Evolutionary conservation across 495 filamentous ascomycete species (phyloP).

Genomic region (Cercophora samala): DNA sequence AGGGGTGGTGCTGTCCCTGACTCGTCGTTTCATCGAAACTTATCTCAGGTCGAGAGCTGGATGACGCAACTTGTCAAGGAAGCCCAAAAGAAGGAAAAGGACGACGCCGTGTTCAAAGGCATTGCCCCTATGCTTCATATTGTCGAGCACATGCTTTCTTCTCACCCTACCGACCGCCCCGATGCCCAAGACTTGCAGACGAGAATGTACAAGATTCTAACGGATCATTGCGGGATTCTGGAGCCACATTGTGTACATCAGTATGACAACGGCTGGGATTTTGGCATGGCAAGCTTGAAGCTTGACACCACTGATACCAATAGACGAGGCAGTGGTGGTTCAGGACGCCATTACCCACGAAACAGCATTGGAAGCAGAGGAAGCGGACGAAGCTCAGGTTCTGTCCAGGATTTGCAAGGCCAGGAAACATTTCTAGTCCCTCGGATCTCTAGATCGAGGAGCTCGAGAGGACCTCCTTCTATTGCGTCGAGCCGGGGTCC

Average conservation of each 20-base stretch:
- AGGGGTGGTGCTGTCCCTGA: slow-evolving; percentile 68
- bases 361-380: slow-evolving; percentile 19
- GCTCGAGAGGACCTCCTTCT: neutral
- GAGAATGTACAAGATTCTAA: slow-evolving; percentile 45
- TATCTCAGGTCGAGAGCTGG: slow-evolving; percentile 74
- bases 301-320: neutral
- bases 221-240: slow-evolving; percentile 39
- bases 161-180: slow-evolving; percentile 45
- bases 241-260: slow-evolving; percentile 47
- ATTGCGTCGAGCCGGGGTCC: neutral
- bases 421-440: neutral
- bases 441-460: neutral
- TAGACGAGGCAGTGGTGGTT: neutral
- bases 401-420: neutral
- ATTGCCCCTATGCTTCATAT: slow-evolving; percentile 46
- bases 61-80: slow-evolving; percentile 65
- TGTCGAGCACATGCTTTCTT: slow-evolving; percentile 44
- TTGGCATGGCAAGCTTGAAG: slow-evolving; percentile 1
- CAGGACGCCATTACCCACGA: slow-evolving; percentile 14
- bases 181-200: slow-evolving; percentile 44
- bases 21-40: slow-evolving; percentile 79
- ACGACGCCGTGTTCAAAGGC: slow-evolving; percentile 52
- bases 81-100: slow-evolving; percentile 64
- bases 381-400: slow-evolving; percentile 2
- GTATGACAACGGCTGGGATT: slow-evolving; percentile 21